phyloP scores from a whole-genome alignment of 305 asterid species.

The Solanum chacoense region DNA sequence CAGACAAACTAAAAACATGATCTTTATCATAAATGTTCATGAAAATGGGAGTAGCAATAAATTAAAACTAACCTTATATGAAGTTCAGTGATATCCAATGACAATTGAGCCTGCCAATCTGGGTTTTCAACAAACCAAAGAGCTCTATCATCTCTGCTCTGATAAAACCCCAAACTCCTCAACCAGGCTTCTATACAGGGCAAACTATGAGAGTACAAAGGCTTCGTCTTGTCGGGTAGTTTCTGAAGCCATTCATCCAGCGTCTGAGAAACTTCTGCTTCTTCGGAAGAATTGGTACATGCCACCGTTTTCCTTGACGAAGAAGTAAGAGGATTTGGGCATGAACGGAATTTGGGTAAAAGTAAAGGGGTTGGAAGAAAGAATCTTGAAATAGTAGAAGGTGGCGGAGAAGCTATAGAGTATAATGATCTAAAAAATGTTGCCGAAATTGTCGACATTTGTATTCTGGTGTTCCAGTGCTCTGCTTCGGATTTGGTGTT shows the following conservation, averaged over 20 bases:
- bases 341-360: constrained; percentile 16
- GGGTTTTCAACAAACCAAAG: constrained; percentile 75
- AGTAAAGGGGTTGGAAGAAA: constrained; percentile 17
- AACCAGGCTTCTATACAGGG: constrained; percentile 95
- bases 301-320: constrained; percentile 16
- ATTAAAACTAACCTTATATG: constrained; percentile 48
- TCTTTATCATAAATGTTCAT: not conserved
- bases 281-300: constrained; percentile 42
- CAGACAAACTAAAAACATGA: not conserved
- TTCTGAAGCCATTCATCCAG: constrained; percentile 80
- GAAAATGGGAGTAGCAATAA: not conserved
- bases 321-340: constrained; percentile 13
- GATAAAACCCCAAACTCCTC: constrained; percentile 60
- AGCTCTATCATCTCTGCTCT: constrained; percentile 81
- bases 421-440: not conserved
- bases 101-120: constrained; percentile 80
- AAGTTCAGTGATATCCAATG: constrained; percentile 80
- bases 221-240: constrained; percentile 75
- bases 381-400: constrained; percentile 15
- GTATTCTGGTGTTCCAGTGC: not conserved
- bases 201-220: constrained; percentile 85
- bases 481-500: not conserved
- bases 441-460: not conserved
- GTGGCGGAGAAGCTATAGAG: constrained; percentile 12
- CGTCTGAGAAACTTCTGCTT: constrained; percentile 29